phyloP scores from a whole-genome alignment of 2,329 filamentous ascomycete genomes.

The Elsinoe arachidis region DNA sequence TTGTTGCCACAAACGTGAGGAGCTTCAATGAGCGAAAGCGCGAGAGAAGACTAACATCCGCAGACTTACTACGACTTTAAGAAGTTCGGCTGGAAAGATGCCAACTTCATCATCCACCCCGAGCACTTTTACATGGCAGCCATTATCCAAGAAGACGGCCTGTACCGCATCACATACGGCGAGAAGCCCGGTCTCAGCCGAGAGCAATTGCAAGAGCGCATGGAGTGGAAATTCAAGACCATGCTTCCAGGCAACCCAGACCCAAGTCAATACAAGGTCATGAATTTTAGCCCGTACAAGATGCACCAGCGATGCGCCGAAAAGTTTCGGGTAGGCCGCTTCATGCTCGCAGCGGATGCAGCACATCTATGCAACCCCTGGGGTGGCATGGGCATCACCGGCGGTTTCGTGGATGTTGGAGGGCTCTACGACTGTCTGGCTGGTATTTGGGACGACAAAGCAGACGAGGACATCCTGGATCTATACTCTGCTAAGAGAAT shows the following conservation, averaged over 20 bases:
- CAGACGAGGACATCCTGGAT: constrained; percentile 25
- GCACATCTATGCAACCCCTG: constrained; percentile 29
- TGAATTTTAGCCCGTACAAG: constrained; percentile 33
- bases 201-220: constrained; percentile 20
- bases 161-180: constrained; percentile 37
- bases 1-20: constrained; percentile 18
- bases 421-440: constrained; percentile 21
- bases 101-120: constrained; percentile 34
- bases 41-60: neutral
- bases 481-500: constrained; percentile 29
- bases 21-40: neutral
- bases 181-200: constrained; percentile 25
- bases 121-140: constrained; percentile 27
- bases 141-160: constrained; percentile 22
- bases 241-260: constrained; percentile 21
- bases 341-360: constrained; percentile 33
- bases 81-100: constrained; percentile 30
- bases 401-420: constrained; percentile 22
- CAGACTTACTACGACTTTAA: constrained; percentile 28
- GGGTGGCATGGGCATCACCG: constrained; percentile 22
- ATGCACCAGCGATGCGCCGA: constrained; percentile 32
- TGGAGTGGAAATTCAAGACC: constrained; percentile 21
- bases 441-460: constrained; percentile 19
- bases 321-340: constrained; percentile 26
- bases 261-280: constrained; percentile 26